Evolutionary conservation across 768 basidiomycete species (phyloP).

Genomic region (Gloeophyllum trabeum): DNA sequence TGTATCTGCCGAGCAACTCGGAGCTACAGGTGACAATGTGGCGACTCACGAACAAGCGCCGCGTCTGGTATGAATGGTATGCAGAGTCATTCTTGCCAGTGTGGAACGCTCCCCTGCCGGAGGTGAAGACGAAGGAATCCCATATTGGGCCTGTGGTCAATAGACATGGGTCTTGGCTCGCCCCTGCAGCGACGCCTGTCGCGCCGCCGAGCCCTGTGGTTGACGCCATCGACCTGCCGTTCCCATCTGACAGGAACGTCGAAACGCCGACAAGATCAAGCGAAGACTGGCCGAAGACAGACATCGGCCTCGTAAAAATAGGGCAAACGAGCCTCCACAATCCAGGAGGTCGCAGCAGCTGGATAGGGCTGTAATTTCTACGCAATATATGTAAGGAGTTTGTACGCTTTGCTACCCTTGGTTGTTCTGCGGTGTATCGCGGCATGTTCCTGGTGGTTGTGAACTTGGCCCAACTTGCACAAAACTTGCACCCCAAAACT

Average conservation of each 20-base stretch:
- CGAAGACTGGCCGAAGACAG: constrained; percentile 13
- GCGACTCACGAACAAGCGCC: constrained; percentile 80
- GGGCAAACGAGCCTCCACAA: constrained; percentile 93
- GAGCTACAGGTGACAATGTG: constrained; percentile 92
- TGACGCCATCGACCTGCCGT: constrained; percentile 44
- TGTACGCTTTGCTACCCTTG: no score
- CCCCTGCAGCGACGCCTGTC: constrained; percentile 14
- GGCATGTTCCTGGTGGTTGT: no score
- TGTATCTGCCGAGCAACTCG: constrained; percentile 87
- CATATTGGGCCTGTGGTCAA: constrained; percentile 5
- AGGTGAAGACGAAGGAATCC: constrained; percentile 18
- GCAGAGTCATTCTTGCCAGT: constrained; percentile 85
- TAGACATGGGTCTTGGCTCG: constrained; percentile 10
- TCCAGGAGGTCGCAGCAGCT: constrained; percentile 80
- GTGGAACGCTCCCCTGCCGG: constrained; percentile 22
- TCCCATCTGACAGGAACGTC: constrained; percentile 5
- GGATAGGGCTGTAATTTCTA: constrained; percentile 85
- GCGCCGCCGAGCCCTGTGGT: constrained; percentile 53
- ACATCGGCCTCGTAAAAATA: constrained; percentile 64
- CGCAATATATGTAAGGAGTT: no score
- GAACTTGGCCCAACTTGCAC: no score
- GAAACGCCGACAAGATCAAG: constrained; percentile 4
- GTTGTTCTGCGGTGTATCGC: no score
- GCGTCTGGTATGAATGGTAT: constrained; percentile 99
- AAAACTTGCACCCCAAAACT: no score